phyloP scores from a whole-genome alignment of 179 eudicot genomes.

The Patellifolia procumbens region DNA sequence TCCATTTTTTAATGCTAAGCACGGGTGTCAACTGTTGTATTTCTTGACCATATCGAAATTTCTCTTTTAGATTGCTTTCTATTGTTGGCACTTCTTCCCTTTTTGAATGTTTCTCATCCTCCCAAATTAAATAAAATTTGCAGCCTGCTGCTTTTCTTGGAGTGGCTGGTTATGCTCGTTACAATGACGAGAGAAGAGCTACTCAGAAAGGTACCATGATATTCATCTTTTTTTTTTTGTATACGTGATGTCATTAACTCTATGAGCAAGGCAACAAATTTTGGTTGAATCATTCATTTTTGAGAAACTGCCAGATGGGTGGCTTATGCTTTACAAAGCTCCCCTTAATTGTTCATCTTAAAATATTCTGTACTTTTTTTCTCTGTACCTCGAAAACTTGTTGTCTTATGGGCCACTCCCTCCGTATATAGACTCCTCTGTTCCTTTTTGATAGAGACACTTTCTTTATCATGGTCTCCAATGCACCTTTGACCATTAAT shows the following conservation, averaged over 20 bases:
- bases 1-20: slow-evolving; percentile 4
- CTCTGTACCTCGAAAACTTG: no score
- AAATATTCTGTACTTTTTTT: no score
- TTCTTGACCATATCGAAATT: background rate
- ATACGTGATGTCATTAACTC: background rate
- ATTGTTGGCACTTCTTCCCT: background rate
- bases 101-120: slow-evolving; percentile 25
- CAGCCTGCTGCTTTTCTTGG: slow-evolving; percentile 71
- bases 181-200: slow-evolving; percentile 85
- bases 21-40: background rate
- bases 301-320: background rate
- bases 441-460: no score
- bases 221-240: background rate
- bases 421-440: no score
- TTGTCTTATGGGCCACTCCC: no score
- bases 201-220: slow-evolving; percentile 55
- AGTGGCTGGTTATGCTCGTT: slow-evolving; percentile 47
- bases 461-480: no score
- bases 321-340: background rate
- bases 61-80: background rate
- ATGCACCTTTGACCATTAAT: no score
- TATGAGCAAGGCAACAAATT: background rate
- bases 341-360: no score
- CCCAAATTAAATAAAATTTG: slow-evolving; percentile 21
- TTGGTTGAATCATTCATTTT: background rate